Base-by-base conservation (phyloP, 2,329 filamentous ascomycete species). In the Neopestalotiopsis rosae region DNA sequence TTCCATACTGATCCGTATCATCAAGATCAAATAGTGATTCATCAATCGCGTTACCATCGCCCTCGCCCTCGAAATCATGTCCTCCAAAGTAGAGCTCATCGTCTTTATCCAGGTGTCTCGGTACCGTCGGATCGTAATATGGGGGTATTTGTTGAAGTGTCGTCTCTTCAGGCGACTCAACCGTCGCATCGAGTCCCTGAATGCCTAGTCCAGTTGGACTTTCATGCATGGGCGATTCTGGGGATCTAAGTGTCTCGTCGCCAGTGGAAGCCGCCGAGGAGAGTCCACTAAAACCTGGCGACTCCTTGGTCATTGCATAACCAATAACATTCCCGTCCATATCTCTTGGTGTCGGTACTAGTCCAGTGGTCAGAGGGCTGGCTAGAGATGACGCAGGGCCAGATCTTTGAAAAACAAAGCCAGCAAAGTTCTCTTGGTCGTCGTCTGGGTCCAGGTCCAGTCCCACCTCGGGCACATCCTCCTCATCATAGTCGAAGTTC, bases 31-130 rank as follows among this genome's bases (percentile, higher is more conserved):
- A 94, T 14, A 93, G 86, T 5, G 90, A 91, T 76, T 94, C 92
- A 70, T 94, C 91, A 76, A 94, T 93, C 1, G 86, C 83, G 0
- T 83, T 81, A 1, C 84, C 84, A 34, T 91, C 87, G 20, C 84
- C 85, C 69, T 86, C 83, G 3, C 85, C 81, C 64, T 84, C 83
- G 7, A 88, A 79, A 68, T 85, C 86, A 63, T 87, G 85, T 74
- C 90, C 89, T 71, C 92, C 90, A 74, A 91, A 94, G 76, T 93
- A 93, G 38, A 93, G 81, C 71, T 93, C 91, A 72, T 91, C 89
- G 42, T 88, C 85, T 58, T 65, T 81, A 30, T 67, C 66, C 12
- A 62, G 24, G 20, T 67, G 24, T 13, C 34, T 67, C 28, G 66
- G 40, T 7, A 34, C 5, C 4, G 6, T n/a, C 32, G 32, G 32